phyloP scores from a whole-genome alignment of 768 basidiomycete genomes.

The Naganishia kalamii region DNA sequence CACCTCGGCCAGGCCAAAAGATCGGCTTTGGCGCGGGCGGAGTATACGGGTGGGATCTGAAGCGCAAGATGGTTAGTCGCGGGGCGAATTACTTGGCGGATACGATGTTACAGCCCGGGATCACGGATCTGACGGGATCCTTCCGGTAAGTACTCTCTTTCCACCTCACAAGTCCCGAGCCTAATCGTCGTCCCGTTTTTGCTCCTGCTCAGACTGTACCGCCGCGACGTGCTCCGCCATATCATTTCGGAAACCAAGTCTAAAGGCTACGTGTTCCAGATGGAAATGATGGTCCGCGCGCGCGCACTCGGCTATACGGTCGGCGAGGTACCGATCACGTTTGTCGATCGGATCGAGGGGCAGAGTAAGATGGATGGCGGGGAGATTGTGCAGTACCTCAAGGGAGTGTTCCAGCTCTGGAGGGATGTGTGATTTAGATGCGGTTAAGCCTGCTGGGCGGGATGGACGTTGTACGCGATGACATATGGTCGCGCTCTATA shows the following conservation, averaged over 20 bases:
- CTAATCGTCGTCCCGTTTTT: not conserved
- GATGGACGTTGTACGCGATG: no score
- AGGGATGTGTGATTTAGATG: slow-evolving; percentile 54
- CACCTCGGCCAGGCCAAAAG: slow-evolving; percentile 23
- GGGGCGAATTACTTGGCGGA: slow-evolving; percentile 88
- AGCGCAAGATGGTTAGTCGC: slow-evolving; percentile 75
- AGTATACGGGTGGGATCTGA: slow-evolving; percentile 87
- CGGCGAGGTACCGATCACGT: slow-evolving; percentile 88
- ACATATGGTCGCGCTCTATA: no score
- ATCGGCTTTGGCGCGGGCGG: slow-evolving; percentile 63
- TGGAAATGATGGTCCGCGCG: slow-evolving; percentile 96
- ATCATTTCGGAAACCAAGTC: slow-evolving; percentile 79
- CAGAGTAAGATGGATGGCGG: slow-evolving; percentile 85
- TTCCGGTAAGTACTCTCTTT: slow-evolving; percentile 66
- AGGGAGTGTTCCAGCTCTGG: slow-evolving; percentile 78
- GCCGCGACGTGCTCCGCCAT: slow-evolving; percentile 65
- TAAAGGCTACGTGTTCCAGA: slow-evolving; percentile 92
- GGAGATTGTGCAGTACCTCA: slow-evolving; percentile 78
- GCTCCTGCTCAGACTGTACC: slow-evolving; percentile 58
- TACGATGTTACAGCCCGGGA: slow-evolving; percentile 73
- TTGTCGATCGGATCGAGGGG: slow-evolving; percentile 87
- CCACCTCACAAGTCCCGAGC: no score
- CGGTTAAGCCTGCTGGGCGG: no score
- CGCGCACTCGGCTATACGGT: slow-evolving; percentile 74
- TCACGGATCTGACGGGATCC: slow-evolving; percentile 83